Evolutionary conservation across 805 yeast species (phyloP), one percentile per base, ranked within the genome.

Genomic region (Ogataea henricii): DNA sequence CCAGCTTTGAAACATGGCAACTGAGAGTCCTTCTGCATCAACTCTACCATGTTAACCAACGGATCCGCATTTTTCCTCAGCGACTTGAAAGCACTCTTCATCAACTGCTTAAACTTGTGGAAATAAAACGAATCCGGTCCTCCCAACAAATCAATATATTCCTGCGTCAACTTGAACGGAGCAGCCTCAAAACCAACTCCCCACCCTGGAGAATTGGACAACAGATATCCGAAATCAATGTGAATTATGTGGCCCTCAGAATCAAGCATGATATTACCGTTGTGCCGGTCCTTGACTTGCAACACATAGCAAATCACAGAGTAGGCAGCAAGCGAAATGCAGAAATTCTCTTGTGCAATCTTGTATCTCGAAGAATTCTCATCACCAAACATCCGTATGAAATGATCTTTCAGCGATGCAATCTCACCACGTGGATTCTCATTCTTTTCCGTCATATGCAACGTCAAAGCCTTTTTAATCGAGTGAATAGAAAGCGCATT

Each of bases 121-220:
- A 80, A 94, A 43, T 77, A 69, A 18, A 72, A 77, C 16, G 89
- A 79, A 2, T 81, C 83, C 0, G 75, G 46, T 0, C 98, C 98
- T 9, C 96, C 99, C 56, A 94, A 65, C 3, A 94, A 66, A 26
- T 91, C 97, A 18, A 92, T 81, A 58, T 94, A 94, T 60, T 94
- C 99, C 49, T 76, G 74, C 0, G 98, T 89, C 14, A 94, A 73
- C 64, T 94, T 94, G 74, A 94, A 94, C 1, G 99, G 97, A 1
- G 98, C 97, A 1, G 97, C 95, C 63, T 94, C 99, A 65, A 94
- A 91, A 0, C 97, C 97, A 47, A 94, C 90, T 41, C 96, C 86
- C 42, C 42, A 39, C 3, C 99, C 99, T 0, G 99, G 99, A 0
- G 97, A 85, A 62, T 94, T 92, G 0, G 97, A 89, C 2, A 92